Percentiles rank a stretch among this genome's conserved stretches.
Evolutionary conservation across 2,329 filamentous ascomycete genomes (phyloP).

Genomic region (Knoxdaviesia proteae): DNA sequence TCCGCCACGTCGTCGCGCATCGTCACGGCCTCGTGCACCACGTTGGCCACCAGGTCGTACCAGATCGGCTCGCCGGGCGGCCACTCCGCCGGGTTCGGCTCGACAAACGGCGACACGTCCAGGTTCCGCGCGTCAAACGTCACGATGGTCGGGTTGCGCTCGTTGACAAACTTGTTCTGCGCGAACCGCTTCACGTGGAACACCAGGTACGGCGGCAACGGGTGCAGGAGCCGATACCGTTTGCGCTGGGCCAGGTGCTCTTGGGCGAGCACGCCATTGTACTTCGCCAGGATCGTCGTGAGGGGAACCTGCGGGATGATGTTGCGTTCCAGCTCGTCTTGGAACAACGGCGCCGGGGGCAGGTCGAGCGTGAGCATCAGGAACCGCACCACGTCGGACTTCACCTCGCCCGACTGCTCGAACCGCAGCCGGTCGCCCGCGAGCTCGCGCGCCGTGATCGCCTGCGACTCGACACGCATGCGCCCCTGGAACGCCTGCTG

Average conservation of each 20-base stretch:
- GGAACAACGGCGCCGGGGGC: conserved; percentile 79
- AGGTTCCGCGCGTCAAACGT: conserved; percentile 73
- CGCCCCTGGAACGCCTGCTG: conserved; percentile 88
- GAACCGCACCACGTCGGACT: conserved; percentile 59
- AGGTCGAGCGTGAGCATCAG: conserved; percentile 86
- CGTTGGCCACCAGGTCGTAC: conserved; percentile 92
- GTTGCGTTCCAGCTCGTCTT: conserved; percentile 83
- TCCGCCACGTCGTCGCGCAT: conserved; percentile 70
- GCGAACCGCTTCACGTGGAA: conserved; percentile 97
- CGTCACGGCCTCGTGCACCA: conserved; percentile 68
- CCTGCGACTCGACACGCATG: conserved; percentile 80
- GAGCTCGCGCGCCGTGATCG: conserved; percentile 79
- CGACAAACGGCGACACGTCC: conserved; percentile 77
- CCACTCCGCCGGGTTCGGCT: conserved; percentile 57
- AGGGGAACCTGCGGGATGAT: conserved; percentile 89
- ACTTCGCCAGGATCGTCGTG: conserved; percentile 68
- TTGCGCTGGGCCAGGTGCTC: conserved; percentile 78
- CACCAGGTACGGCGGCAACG: conserved; percentile 72
- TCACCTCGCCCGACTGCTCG: conserved; percentile 70
- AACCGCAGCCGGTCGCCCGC: conserved; percentile 75
- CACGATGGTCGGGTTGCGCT: conserved; percentile 94
- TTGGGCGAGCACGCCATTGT: conserved; percentile 72
- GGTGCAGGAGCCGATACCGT: conserved; percentile 75
- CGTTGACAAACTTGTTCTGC: conserved; percentile 86
- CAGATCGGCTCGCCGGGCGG: conserved; percentile 63